Evolutionary conservation across 2,329 filamentous ascomycete genomes (phyloP).

Genomic region (Lithohypha guttulata): DNA sequence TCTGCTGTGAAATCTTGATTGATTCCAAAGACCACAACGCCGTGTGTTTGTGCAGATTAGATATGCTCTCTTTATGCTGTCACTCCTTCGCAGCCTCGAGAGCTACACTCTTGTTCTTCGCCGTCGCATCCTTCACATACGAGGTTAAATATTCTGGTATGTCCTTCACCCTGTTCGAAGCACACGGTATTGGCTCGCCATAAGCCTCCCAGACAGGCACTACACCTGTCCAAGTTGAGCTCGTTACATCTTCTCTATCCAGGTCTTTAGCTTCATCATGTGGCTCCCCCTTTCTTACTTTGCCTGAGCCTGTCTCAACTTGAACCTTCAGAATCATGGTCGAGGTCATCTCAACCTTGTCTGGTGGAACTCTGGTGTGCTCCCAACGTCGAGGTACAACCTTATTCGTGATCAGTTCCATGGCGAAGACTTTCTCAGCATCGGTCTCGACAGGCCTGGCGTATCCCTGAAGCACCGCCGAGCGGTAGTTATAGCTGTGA

Average conservation of each 20-base stretch:
- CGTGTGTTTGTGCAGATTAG: background rate
- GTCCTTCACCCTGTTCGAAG: conserved; percentile 47
- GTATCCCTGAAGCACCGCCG: conserved; percentile 65
- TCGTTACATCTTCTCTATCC: conserved; percentile 38
- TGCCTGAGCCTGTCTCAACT: conserved; percentile 62
- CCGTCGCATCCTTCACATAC: conserved; percentile 35
- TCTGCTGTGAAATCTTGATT: background rate
- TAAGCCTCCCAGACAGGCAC: conserved; percentile 53
- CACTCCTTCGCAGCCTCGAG: conserved; percentile 16
- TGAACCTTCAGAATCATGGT: conserved; percentile 62
- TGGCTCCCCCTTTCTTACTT: conserved; percentile 57
- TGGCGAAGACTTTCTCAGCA: conserved; percentile 65
- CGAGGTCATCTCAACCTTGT: conserved; percentile 60
- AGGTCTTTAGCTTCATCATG: conserved; percentile 49
- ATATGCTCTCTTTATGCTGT: background rate
- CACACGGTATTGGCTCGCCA: conserved; percentile 51
- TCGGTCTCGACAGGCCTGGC: conserved; percentile 55
- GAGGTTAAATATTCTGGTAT: conserved; percentile 53
- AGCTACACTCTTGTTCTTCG: conserved; percentile 11
- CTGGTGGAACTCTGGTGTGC: conserved; percentile 59
- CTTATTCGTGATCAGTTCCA: conserved; percentile 66
- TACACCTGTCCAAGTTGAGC: conserved; percentile 50
- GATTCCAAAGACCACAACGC: background rate
- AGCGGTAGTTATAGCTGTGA: conserved; percentile 82
- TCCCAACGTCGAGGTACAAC: conserved; percentile 61